These are phyloP conservation scores for Cetraspora pellucida DNA, from an alignment of 192 early-diverging fungal species.

Conservation along the genomic window DNA sequence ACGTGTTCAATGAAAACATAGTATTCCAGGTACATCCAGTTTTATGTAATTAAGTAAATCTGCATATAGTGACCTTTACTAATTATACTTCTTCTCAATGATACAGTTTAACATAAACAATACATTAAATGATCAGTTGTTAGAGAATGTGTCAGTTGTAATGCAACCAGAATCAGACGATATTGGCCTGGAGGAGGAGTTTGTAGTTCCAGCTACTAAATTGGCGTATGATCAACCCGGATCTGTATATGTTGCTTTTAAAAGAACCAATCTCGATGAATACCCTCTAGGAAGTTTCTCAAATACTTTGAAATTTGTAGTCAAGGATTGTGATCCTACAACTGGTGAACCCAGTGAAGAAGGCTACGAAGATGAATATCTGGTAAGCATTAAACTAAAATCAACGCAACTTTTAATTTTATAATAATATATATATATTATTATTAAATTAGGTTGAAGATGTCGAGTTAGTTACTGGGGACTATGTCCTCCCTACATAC, in stretches of 20 bases:
- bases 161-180: conserved; percentile 77
- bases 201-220: conserved; percentile 71
- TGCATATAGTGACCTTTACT: not conserved
- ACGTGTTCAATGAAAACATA: conserved; percentile 86
- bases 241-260: conserved; percentile 85
- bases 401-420: not conserved
- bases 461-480: conserved; percentile 77
- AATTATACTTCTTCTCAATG: not conserved
- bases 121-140: conserved; percentile 89
- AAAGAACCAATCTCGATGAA: conserved; percentile 61
- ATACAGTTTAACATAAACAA: conserved; percentile 86
- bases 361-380: conserved; percentile 95
- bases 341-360: conserved; percentile 92
- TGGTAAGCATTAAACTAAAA: conserved; percentile 40
- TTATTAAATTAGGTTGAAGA: conserved; percentile 74
- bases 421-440: not conserved
- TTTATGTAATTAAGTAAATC: not conserved
- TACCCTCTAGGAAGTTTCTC: conserved; percentile 73
- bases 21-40: conserved; percentile 81
- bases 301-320: conserved; percentile 84
- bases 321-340: conserved; percentile 94
- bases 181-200: conserved; percentile 60
- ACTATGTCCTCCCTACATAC: conserved; percentile 90
- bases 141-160: conserved; percentile 87
- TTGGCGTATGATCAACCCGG: conserved; percentile 78